Conservation (phyloP, 345 rosid genomes). For the Hypericum androsaemum region DNA sequence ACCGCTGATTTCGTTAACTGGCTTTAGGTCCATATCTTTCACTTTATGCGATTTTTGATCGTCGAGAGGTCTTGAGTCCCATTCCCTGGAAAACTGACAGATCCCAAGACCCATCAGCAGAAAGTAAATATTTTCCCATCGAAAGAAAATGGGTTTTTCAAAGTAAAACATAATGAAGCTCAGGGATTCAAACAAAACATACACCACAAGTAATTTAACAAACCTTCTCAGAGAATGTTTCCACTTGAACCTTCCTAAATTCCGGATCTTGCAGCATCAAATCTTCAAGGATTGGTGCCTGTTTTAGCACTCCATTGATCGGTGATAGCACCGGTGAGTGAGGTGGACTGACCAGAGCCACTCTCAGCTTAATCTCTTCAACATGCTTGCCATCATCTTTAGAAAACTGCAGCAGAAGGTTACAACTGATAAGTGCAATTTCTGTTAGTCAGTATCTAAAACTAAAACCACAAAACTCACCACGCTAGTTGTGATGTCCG, state of each 20-base stretch:
- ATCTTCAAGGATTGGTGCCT: slow-evolving; percentile 36
- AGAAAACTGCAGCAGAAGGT: slow-evolving; percentile 43
- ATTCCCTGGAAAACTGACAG: slow-evolving; percentile 29
- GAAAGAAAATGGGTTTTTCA: not conserved
- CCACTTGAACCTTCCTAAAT: slow-evolving; percentile 32
- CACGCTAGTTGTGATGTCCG: slow-evolving; percentile 53
- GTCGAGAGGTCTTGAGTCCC: slow-evolving; percentile 16
- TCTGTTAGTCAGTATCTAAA: slow-evolving; percentile 4
- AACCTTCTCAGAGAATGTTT: slow-evolving; percentile 38
- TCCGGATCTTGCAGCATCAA: slow-evolving; percentile 40
- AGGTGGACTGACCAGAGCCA: slow-evolving; percentile 55
- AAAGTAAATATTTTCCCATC: not conserved
- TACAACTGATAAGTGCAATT: not conserved
- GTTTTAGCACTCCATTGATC: slow-evolving; percentile 39
- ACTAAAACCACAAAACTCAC: slow-evolving; percentile 26
- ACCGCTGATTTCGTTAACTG: slow-evolving; percentile 2
- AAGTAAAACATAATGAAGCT: not conserved
- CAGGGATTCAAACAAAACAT: not conserved
- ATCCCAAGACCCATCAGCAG: not conserved
- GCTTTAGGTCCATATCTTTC: slow-evolving; percentile 16
- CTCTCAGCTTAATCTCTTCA: slow-evolving; percentile 85
- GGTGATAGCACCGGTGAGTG: slow-evolving; percentile 60
- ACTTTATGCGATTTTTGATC: slow-evolving; percentile 3
- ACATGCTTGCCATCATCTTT: slow-evolving; percentile 48
- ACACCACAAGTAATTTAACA: slow-evolving; percentile 16